Percentiles rank a stretch among this genome's conserved stretches.
Evolutionary conservation across 176 grass and related monocot species (phyloP).

Genomic region (Oryza punctata): DNA sequence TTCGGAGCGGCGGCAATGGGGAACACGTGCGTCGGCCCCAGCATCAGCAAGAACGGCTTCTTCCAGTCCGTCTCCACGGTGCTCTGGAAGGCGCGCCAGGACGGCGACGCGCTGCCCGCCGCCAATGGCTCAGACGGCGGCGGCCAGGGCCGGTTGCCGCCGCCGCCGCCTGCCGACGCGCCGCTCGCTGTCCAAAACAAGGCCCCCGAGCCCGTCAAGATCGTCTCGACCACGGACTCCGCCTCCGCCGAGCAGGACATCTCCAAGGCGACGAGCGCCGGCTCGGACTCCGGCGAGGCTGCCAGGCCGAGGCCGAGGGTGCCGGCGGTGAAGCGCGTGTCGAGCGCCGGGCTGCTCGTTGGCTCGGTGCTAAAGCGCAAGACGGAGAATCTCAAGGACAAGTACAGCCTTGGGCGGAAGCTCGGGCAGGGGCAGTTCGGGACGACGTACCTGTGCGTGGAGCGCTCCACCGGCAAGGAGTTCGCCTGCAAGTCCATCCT

Average conservation of each 20-base stretch:
- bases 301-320: slow-evolving; percentile 48
- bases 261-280: background rate
- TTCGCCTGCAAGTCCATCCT: slow-evolving; percentile 82
- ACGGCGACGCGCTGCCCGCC: slow-evolving; percentile 41
- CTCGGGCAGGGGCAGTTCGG: slow-evolving; percentile 96
- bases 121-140: slow-evolving; percentile 38
- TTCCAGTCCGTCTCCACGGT: slow-evolving; percentile 79
- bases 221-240: slow-evolving; percentile 5
- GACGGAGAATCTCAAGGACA: slow-evolving; percentile 82
- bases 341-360: slow-evolving; percentile 68
- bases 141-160: background rate
- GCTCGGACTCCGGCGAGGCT: slow-evolving; percentile 15
- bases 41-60: slow-evolving; percentile 70
- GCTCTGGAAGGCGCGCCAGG: slow-evolving; percentile 60
- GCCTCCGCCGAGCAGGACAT: background rate
- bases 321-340: slow-evolving; percentile 68
- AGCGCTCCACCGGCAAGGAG: slow-evolving; percentile 66
- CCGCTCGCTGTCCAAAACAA: slow-evolving; percentile 43
- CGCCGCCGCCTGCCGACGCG: background rate
- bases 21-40: slow-evolving; percentile 87
- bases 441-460: slow-evolving; percentile 88
- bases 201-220: slow-evolving; percentile 66
- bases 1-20: slow-evolving; percentile 47
- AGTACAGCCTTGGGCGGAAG: slow-evolving; percentile 79
- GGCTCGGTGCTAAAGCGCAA: slow-evolving; percentile 79